These are phyloP conservation scores for Aspergillus kassunensis DNA, from an alignment of 495 filamentous ascomycete species.

Conservation along the genomic window DNA sequence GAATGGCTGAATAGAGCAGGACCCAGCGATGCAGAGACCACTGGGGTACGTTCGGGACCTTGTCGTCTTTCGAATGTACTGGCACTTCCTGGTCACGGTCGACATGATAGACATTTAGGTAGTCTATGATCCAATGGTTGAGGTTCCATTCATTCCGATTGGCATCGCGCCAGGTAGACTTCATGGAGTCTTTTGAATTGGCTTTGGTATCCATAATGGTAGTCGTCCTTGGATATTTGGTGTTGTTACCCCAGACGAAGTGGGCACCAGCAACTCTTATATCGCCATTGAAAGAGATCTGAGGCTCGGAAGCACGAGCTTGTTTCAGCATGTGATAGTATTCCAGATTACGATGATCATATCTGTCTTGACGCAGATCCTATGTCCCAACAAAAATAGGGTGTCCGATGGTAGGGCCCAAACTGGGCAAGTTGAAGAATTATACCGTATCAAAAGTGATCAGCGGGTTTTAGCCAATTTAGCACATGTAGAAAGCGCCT, in stretches of 20 bases:
- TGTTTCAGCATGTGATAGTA: slow-evolving; percentile 4
- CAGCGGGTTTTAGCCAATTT: not conserved
- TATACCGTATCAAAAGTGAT: not conserved
- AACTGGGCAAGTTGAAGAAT: not conserved
- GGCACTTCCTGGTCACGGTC: slow-evolving; percentile 32
- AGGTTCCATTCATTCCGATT: slow-evolving; percentile 32
- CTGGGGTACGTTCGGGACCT: slow-evolving; percentile 35
- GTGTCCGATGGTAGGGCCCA: not conserved
- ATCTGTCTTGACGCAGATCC: slow-evolving; percentile 10
- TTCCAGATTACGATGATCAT: not conserved
- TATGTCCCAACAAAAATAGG: slow-evolving; percentile 10
- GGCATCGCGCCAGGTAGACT: slow-evolving; percentile 38
- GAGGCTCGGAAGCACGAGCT: slow-evolving; percentile 9
- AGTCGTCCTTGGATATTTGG: not conserved
- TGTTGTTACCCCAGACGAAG: not conserved
- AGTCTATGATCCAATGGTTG: slow-evolving; percentile 32
- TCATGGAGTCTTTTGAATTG: slow-evolving; percentile 41
- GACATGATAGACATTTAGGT: slow-evolving; percentile 33
- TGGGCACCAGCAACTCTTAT: slow-evolving; percentile 3
- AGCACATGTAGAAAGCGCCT: slow-evolving; percentile 7
- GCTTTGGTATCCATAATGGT: slow-evolving; percentile 24
- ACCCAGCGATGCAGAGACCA: slow-evolving; percentile 38
- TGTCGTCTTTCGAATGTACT: slow-evolving; percentile 35
- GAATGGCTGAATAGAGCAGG: slow-evolving; percentile 34
- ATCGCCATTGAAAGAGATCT: not conserved